phyloP scores from a whole-genome alignment of 257 asterid species.

The Penstemon barbatus region DNA sequence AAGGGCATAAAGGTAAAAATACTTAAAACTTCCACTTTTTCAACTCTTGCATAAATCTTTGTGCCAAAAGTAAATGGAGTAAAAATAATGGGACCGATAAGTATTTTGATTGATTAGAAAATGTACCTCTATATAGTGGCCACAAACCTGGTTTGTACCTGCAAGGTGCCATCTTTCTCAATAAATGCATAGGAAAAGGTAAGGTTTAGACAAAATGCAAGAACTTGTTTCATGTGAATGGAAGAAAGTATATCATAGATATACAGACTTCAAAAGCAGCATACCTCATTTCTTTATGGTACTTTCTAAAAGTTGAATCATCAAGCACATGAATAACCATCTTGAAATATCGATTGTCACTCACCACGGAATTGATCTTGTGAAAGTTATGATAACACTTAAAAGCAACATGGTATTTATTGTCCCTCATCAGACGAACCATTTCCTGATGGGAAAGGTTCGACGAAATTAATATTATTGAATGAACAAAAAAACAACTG shows the following conservation, averaged over 20 bases:
- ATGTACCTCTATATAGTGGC: conserved; percentile 97
- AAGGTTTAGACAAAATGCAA: conserved; percentile 10
- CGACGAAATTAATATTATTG: conserved; percentile 13
- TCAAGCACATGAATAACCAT: conserved; percentile 93
- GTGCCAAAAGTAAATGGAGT: neutral
- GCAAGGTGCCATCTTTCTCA: conserved; percentile 36
- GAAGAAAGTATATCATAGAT: neutral
- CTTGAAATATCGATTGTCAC: conserved; percentile 77
- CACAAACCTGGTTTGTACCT: conserved; percentile 82
- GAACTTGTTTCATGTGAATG: conserved; percentile 19
- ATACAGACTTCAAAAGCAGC: conserved; percentile 24
- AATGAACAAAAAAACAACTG: conserved; percentile 10
- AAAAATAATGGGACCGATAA: too few relatives aligned
- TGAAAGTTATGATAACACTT: conserved; percentile 84
- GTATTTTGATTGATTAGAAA: too few relatives aligned
- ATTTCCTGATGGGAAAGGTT: conserved; percentile 67
- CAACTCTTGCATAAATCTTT: too few relatives aligned
- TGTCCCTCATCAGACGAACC: conserved; percentile 78
- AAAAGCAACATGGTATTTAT: conserved; percentile 75
- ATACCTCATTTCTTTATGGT: conserved; percentile 95
- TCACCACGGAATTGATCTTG: conserved; percentile 52
- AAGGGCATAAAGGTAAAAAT: too few relatives aligned
- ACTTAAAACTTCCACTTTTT: too few relatives aligned
- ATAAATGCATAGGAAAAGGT: conserved; percentile 21
- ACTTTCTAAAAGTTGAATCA: conserved; percentile 86